Evolutionary conservation across 345 rosid genomes (phyloP).

Genomic region (Limnanthes douglasii): DNA sequence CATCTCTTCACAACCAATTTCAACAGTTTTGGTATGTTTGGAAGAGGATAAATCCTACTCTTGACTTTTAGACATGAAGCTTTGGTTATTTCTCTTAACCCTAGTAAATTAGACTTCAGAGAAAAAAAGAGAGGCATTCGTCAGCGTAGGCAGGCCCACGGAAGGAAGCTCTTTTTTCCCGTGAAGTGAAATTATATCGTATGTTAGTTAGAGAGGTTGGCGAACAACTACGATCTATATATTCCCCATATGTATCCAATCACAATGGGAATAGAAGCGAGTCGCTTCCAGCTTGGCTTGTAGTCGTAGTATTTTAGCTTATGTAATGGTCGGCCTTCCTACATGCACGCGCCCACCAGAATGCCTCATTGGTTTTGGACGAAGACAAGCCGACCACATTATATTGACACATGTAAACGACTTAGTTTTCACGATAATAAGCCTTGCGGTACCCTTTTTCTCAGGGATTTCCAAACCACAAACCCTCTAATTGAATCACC

Average conservation of each 20-base stretch:
- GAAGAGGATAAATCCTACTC: no score
- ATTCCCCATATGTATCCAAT: background rate
- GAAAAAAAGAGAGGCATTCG: no score
- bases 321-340: background rate
- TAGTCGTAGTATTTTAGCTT: background rate
- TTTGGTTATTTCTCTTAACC: no score
- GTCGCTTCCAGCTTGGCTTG: constrained; percentile 2
- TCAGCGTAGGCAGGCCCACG: background rate
- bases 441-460: no score
- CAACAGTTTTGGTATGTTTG: no score
- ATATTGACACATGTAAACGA: no score
- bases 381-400: background rate
- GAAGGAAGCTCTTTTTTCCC: background rate
- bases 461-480: no score
- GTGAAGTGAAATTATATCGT: background rate
- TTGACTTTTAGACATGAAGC: no score
- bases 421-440: no score
- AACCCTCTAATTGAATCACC: no score
- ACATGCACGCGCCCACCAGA: background rate
- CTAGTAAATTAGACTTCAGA: no score
- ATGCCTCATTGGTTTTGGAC: background rate
- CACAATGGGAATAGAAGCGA: background rate
- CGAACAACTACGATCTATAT: background rate
- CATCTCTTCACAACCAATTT: no score
- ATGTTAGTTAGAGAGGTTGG: background rate